These are phyloP conservation scores for Raffaelea albimanens DNA, from an alignment of 2,329 filamentous ascomycete species.

Conservation along the genomic window DNA sequence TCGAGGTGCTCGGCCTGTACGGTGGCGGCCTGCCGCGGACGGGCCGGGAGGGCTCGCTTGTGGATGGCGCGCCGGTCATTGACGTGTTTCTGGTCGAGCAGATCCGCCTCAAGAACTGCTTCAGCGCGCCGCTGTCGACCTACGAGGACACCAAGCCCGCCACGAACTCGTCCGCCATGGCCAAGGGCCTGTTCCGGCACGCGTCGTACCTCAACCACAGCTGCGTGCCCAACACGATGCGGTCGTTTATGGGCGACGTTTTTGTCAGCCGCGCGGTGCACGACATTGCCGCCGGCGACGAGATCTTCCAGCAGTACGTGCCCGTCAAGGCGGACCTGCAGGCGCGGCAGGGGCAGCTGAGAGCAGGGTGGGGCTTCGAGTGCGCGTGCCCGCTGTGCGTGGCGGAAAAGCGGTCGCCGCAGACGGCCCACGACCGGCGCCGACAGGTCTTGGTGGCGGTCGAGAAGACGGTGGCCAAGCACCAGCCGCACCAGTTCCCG, in stretches of 20 bases:
- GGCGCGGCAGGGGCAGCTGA: background rate
- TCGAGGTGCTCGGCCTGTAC: constrained; percentile 17
- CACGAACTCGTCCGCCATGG: constrained; percentile 1
- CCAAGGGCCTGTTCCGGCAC: constrained; percentile 21
- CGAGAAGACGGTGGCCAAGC: constrained; percentile 10
- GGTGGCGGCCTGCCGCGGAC: constrained; percentile 24
- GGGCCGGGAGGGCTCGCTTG: constrained; percentile 20
- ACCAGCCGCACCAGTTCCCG: constrained; percentile 14
- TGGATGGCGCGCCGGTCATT: constrained; percentile 25
- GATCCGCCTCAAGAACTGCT: constrained; percentile 31
- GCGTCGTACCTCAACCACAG: constrained; percentile 28
- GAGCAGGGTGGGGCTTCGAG: constrained; percentile 1
- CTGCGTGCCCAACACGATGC: constrained; percentile 22
- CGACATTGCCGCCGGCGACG: constrained; percentile 1
- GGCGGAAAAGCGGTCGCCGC: constrained; percentile 12
- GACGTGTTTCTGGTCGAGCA: constrained; percentile 30
- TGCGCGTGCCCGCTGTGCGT: constrained; percentile 3
- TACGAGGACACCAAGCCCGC: constrained; percentile 16
- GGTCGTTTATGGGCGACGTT: constrained; percentile 26
- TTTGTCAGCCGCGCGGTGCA: constrained; percentile 10
- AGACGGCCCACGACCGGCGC: background rate
- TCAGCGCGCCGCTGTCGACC: constrained; percentile 23
- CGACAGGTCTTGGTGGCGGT: background rate
- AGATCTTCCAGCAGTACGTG: constrained; percentile 5
- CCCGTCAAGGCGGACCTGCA: background rate